These are phyloP conservation scores for Rubroshorea leprosula DNA, from an alignment of 345 rosid genomes.

Conservation along the genomic window DNA sequence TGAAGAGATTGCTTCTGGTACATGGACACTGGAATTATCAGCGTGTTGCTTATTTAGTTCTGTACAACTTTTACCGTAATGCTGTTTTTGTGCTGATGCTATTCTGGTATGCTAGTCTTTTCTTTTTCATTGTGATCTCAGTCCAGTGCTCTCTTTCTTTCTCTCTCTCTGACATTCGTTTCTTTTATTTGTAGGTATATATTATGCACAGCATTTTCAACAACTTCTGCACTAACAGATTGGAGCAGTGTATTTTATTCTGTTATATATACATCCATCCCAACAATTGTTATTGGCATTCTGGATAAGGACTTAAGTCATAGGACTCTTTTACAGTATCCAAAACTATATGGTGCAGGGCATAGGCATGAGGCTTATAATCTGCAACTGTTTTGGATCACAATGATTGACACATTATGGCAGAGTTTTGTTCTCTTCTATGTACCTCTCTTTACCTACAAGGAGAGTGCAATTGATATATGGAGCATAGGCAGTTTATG, in stretches of 20 bases:
- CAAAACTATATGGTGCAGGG: slow-evolving; percentile 71
- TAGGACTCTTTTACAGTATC: slow-evolving; percentile 49
- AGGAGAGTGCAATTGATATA: slow-evolving; percentile 59
- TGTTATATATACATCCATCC: slow-evolving; percentile 66
- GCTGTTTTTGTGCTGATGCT: slow-evolving; percentile 76
- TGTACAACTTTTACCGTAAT: slow-evolving; percentile 84
- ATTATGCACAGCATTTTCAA: slow-evolving; percentile 62
- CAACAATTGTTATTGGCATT: slow-evolving; percentile 66
- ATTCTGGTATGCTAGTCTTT: slow-evolving; percentile 42
- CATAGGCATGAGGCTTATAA: slow-evolving; percentile 74
- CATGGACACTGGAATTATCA: slow-evolving; percentile 94
- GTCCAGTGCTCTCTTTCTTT: not conserved
- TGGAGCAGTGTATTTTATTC: slow-evolving; percentile 85
- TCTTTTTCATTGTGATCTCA: not conserved
- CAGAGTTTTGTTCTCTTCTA: slow-evolving; percentile 69
- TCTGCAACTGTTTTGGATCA: slow-evolving; percentile 64
- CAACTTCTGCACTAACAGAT: slow-evolving; percentile 76
- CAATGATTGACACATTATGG: slow-evolving; percentile 71
- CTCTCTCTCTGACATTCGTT: slow-evolving; percentile 11
- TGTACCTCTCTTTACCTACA: slow-evolving; percentile 42
- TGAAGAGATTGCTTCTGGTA: slow-evolving; percentile 62
- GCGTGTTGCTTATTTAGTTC: slow-evolving; percentile 62
- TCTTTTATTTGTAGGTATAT: slow-evolving; percentile 51
- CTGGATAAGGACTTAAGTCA: slow-evolving; percentile 74
- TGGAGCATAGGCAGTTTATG: slow-evolving; percentile 81